A percentile compares a stretch with the other conserved stretches of the same genome.
Evolutionary conservation across 2,329 filamentous ascomycete genomes (phyloP).

Genomic region (Bertia moriformis): DNA sequence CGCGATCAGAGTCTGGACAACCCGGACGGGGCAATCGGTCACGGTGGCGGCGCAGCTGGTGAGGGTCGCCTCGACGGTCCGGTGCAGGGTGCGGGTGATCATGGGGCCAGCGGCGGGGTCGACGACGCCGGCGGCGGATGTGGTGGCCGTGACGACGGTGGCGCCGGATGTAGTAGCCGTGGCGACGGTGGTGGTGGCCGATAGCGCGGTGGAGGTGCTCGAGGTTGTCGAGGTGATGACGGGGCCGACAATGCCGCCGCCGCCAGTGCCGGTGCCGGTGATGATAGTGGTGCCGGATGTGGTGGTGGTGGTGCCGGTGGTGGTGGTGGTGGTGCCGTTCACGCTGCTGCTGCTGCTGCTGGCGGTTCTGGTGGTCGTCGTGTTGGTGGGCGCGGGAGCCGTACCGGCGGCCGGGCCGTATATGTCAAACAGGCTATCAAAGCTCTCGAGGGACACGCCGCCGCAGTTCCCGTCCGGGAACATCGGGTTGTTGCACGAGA

Average conservation of each 20-base stretch:
- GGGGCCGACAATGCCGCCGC: too few relatives aligned
- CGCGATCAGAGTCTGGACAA: too few relatives aligned
- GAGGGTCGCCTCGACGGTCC: background rate
- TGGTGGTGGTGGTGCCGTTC: background rate
- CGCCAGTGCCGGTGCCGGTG: too few relatives aligned
- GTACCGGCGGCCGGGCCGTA: background rate
- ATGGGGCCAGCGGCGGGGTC: background rate
- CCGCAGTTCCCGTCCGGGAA: background rate
- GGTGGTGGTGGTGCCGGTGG: background rate
- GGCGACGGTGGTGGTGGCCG: background rate
- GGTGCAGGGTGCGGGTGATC: background rate
- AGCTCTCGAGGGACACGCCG: background rate
- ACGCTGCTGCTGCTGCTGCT: background rate
- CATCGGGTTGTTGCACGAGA: background rate
- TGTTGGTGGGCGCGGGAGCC: background rate
- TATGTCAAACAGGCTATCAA: background rate
- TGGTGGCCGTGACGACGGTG: too few relatives aligned
- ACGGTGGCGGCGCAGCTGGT: background rate
- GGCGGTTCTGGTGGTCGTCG: background rate
- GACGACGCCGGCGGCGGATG: background rate
- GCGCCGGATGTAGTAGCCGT: background rate
- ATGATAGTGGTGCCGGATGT: background rate
- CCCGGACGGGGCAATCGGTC: background rate
- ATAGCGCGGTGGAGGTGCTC: background rate
- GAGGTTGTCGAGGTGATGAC: background rate